Evolutionary conservation across 2,329 filamentous ascomycete species (phyloP).

Genomic region (Beauveria brongniartii): DNA sequence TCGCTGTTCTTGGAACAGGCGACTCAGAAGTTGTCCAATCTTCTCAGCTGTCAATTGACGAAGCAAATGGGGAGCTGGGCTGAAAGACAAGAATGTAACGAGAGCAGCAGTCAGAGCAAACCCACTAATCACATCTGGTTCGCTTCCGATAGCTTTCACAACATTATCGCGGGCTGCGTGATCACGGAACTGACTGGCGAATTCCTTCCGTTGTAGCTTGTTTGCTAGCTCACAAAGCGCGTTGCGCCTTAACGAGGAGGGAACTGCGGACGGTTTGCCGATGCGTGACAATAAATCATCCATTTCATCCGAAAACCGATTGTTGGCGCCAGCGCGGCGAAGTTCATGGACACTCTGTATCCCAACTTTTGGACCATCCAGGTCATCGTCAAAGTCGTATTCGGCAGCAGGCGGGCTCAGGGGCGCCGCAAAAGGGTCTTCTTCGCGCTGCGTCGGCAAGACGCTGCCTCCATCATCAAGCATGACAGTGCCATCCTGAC

Average conservation of each 20-base stretch:
- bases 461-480: background rate
- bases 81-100: constrained; percentile 51
- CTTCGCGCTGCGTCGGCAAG: background rate
- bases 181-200: constrained; percentile 63
- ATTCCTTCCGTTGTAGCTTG: constrained; percentile 54
- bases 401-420: constrained; percentile 16
- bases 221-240: constrained; percentile 52
- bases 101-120: constrained; percentile 59
- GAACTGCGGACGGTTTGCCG: constrained; percentile 37
- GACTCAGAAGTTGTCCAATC: constrained; percentile 45
- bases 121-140: constrained; percentile 53
- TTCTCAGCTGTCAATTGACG: constrained; percentile 48
- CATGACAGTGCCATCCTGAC: constrained; percentile 13
- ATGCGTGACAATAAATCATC: constrained; percentile 56
- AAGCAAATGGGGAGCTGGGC: constrained; percentile 51
- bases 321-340: constrained; percentile 57
- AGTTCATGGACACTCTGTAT: constrained; percentile 59
- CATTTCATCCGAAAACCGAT: constrained; percentile 57
- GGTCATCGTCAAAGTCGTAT: constrained; percentile 25
- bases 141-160: constrained; percentile 50
- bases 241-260: constrained; percentile 46
- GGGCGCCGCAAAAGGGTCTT: background rate
- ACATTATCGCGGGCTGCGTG: constrained; percentile 64
- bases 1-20: constrained; percentile 42
- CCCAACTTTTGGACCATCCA: constrained; percentile 34